These are phyloP conservation scores for Centella asiatica DNA, from an alignment of 129 eudicot genomes.

Conservation along the genomic window DNA sequence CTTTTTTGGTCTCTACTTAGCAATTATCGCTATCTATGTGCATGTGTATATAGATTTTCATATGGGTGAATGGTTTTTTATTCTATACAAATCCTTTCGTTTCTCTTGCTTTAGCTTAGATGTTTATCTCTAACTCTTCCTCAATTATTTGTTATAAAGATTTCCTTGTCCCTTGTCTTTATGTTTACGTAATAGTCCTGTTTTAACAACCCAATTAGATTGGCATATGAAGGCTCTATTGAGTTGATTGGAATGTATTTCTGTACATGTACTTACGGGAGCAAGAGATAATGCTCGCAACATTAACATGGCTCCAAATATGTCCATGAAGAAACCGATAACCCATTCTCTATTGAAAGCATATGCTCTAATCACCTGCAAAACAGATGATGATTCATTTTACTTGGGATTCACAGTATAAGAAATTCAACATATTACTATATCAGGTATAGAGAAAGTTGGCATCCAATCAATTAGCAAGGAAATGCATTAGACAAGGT, in stretches of 20 bases:
- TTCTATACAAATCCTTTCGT: too few relatives aligned
- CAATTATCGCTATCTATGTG: too few relatives aligned
- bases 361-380: conserved; percentile 86
- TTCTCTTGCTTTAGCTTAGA: too few relatives aligned
- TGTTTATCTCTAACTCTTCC: too few relatives aligned
- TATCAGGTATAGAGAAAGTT: neutral
- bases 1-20: too few relatives aligned
- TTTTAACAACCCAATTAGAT: neutral
- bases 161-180: too few relatives aligned
- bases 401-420: conserved; percentile 1
- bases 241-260: neutral
- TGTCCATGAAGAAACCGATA: conserved; percentile 81
- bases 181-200: neutral
- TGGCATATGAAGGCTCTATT: neutral
- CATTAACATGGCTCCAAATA: conserved; percentile 90
- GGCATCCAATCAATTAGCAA: too few relatives aligned
- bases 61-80: too few relatives aligned
- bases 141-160: too few relatives aligned
- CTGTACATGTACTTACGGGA: conserved; percentile 51
- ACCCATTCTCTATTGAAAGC: conserved; percentile 80
- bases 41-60: too few relatives aligned
- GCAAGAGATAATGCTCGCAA: conserved; percentile 93
- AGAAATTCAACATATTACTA: neutral
- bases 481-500: too few relatives aligned
- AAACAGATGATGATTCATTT: conserved; percentile 1